phyloP scores from a whole-genome alignment of 1,284 basidiomycete genomes.

The Tilletiopsis washingtonensis region DNA sequence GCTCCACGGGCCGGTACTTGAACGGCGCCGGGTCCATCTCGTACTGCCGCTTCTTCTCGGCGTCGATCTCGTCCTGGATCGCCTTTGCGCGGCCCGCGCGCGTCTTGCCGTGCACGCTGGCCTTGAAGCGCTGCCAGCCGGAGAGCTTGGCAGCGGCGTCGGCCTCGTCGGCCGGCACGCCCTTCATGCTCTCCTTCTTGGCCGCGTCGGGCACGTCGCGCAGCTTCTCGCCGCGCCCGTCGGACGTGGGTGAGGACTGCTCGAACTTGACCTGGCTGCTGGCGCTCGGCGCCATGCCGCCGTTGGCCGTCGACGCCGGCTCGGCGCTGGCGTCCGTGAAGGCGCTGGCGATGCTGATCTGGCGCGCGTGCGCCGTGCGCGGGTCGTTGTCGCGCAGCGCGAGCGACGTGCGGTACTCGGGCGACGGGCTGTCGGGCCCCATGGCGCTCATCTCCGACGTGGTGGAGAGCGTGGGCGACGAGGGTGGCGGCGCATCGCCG shows the following conservation, averaged over 20 bases:
- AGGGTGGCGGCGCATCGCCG: not conserved
- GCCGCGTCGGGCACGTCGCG: conserved; percentile 1
- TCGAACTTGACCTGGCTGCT: not conserved
- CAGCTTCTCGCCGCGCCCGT: not conserved
- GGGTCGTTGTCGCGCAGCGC: conserved; percentile 3
- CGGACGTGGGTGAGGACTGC: conserved; percentile 9
- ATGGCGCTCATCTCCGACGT: conserved; percentile 1
- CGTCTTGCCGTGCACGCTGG: conserved; percentile 16
- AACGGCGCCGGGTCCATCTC: conserved; percentile 40
- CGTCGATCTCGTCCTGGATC: conserved; percentile 8
- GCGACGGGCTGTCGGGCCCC: not conserved
- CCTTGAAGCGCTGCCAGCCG: conserved; percentile 18
- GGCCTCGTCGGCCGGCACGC: conserved; percentile 1
- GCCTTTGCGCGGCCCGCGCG: conserved; percentile 24
- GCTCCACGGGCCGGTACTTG: conserved; percentile 57
- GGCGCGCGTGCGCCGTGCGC: not conserved
- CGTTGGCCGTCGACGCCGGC: too few relatives aligned
- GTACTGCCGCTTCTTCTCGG: conserved; percentile 23
- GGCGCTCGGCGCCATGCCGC: not conserved
- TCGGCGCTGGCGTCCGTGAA: not conserved
- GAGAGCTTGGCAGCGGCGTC: conserved; percentile 3
- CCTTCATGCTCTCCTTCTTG: conserved; percentile 9
- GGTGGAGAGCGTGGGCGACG: conserved; percentile 2
- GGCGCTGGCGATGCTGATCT: not conserved
- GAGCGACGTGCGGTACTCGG: not conserved